Percentiles rank a stretch among this genome's conserved stretches.
Evolutionary conservation across 352 stramenopile species (phyloP).

Genomic region (Pythium sp.): DNA sequence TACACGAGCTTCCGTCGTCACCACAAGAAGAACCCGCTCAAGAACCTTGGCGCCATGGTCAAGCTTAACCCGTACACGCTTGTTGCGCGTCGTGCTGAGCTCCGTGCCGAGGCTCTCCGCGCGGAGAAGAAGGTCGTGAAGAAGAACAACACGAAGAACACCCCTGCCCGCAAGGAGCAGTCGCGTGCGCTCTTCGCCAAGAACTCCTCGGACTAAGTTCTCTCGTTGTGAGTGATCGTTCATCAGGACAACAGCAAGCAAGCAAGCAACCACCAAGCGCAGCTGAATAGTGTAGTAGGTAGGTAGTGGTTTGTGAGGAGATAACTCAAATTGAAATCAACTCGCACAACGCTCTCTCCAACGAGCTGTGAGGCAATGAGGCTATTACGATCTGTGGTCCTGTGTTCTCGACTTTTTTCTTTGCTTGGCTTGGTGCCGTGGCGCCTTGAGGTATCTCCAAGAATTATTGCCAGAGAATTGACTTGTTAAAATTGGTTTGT

Average conservation of each 20-base stretch:
- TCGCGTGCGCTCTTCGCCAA: constrained; percentile 77
- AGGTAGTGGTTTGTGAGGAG: not conserved
- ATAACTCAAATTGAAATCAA: not conserved
- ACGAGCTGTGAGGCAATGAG: constrained; percentile 10
- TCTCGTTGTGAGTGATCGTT: not conserved
- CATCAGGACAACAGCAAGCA: not conserved
- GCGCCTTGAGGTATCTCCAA: no score
- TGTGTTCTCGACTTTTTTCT: not conserved
- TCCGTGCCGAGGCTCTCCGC: constrained; percentile 82
- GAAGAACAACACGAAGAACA: constrained; percentile 80
- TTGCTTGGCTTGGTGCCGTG: no score
- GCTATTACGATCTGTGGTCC: constrained; percentile 5
- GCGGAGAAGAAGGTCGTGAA: constrained; percentile 90
- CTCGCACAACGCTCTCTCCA: not conserved
- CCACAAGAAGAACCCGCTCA: constrained; percentile 98
- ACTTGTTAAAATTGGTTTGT: not conserved
- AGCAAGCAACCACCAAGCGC: constrained; percentile 1
- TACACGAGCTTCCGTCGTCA: constrained; percentile 86
- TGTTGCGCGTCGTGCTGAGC: constrained; percentile 88
- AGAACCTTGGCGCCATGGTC: constrained; percentile 94
- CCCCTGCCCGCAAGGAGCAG: constrained; percentile 73
- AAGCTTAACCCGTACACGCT: constrained; percentile 97
- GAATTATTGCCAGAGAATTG: no score
- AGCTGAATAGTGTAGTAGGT: not conserved
- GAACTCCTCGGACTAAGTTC: constrained; percentile 76